Evolutionary conservation across 2,329 filamentous ascomycete species (phyloP).

Genomic region (Fusarium concolor): DNA sequence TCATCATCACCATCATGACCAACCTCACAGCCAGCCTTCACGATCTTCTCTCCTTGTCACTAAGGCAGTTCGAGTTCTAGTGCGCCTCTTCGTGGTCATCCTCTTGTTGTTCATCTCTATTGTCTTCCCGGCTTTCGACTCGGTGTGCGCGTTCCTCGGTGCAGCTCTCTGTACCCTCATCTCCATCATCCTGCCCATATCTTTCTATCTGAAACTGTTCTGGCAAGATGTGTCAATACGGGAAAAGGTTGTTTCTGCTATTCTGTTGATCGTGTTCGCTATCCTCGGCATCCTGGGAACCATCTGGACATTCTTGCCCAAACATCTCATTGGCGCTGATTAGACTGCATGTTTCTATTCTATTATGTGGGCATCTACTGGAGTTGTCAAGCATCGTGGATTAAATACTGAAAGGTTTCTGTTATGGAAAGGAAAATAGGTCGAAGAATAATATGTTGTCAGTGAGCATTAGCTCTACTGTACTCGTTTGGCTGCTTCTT

Average conservation of each 20-base stretch:
- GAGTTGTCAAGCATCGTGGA: constrained; percentile 16
- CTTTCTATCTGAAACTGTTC: constrained; percentile 93
- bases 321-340: constrained; percentile 73
- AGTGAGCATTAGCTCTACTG: neutral
- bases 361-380: constrained; percentile 15
- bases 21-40: constrained; percentile 45
- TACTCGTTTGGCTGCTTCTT: neutral
- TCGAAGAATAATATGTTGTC: constrained; percentile 19
- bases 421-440: constrained; percentile 10
- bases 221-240: constrained; percentile 72
- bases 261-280: constrained; percentile 75
- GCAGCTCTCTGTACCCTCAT: constrained; percentile 93
- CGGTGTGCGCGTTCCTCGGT: constrained; percentile 91
- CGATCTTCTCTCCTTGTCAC: constrained; percentile 58
- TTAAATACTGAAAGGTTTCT: neutral
- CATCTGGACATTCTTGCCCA: constrained; percentile 88
- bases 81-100: constrained; percentile 76
- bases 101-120: constrained; percentile 80
- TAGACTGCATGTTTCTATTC: constrained; percentile 12
- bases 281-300: constrained; percentile 82
- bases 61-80: constrained; percentile 62
- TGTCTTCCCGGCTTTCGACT: constrained; percentile 81
- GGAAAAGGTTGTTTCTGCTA: constrained; percentile 76
- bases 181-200: constrained; percentile 87
- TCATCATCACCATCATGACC: constrained; percentile 52